These are phyloP conservation scores for Piper betle DNA, from an alignment of 164 flowering plant species.

Conservation along the genomic window DNA sequence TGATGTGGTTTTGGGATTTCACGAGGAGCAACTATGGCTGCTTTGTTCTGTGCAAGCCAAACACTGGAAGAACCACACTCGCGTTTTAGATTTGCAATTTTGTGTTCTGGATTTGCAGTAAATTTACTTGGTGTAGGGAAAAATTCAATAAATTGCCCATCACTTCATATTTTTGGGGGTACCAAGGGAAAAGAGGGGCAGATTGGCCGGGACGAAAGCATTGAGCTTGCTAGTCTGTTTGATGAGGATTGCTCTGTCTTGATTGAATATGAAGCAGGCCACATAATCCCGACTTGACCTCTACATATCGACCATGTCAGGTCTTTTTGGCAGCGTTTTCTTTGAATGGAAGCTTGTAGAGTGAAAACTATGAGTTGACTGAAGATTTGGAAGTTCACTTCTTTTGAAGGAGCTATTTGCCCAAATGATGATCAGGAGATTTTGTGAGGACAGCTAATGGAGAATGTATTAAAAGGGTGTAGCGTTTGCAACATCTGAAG, in stretches of 20 bases:
- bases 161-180: conserved; percentile 81
- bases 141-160: conserved; percentile 56
- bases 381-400: no score
- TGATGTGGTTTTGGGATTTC: conserved; percentile 93
- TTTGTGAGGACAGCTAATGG: no score
- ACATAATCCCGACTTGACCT: conserved; percentile 72
- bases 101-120: conserved; percentile 78
- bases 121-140: conserved; percentile 12
- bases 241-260: conserved; percentile 38
- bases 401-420: no score
- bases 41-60: conserved; percentile 32
- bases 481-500: no score
- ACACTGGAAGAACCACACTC: conserved; percentile 21
- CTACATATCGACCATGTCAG: conserved; percentile 60
- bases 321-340: conserved; percentile 52
- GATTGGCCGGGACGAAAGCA: conserved; percentile 45
- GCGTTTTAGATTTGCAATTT: conserved; percentile 53
- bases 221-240: conserved; percentile 43
- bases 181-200: conserved; percentile 59
- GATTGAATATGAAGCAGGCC: conserved; percentile 76
- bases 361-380: not conserved
- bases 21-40: conserved; percentile 93
- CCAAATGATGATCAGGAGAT: no score
- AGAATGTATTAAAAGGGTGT: no score
- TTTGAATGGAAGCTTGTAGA: not conserved